These are phyloP conservation scores for Leptographium radiaticola DNA, from an alignment of 2,329 filamentous ascomycete genomes.

Conservation along the genomic window DNA sequence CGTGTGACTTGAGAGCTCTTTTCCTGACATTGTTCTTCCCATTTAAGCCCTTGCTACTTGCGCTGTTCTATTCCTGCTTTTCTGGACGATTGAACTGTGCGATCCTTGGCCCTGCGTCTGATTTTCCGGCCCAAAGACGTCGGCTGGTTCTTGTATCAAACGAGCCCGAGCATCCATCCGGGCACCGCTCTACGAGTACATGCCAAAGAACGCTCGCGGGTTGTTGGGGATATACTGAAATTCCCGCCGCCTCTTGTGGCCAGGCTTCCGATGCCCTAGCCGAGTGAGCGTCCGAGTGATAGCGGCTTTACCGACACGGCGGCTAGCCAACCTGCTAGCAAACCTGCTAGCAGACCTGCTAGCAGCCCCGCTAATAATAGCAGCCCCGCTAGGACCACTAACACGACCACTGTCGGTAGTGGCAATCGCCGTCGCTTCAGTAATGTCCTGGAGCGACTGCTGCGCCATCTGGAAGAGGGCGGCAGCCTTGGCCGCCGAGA, in stretches of 20 bases:
- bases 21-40: neutral
- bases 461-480: neutral
- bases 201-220: neutral
- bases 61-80: neutral
- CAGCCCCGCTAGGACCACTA: too few species aligned
- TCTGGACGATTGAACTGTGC: neutral
- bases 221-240: neutral
- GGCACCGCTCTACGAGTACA: neutral
- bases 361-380: too few species aligned
- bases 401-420: too few species aligned
- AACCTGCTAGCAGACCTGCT: too few species aligned
- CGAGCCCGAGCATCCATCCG: neutral
- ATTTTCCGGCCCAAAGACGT: too few species aligned
- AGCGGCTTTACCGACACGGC: too few species aligned
- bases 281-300: too few species aligned
- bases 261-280: too few species aligned
- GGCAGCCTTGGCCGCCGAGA: neutral
- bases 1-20: neutral
- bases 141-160: too few species aligned
- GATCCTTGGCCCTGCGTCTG: too few species aligned
- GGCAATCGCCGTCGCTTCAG: neutral
- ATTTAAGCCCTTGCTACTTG: neutral
- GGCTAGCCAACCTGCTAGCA: too few species aligned
- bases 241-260: too few species aligned
- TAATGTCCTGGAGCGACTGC: neutral